Base-by-base conservation (phyloP, 208 protist genomes). In the Acanthamoeba divionensis region DNA sequence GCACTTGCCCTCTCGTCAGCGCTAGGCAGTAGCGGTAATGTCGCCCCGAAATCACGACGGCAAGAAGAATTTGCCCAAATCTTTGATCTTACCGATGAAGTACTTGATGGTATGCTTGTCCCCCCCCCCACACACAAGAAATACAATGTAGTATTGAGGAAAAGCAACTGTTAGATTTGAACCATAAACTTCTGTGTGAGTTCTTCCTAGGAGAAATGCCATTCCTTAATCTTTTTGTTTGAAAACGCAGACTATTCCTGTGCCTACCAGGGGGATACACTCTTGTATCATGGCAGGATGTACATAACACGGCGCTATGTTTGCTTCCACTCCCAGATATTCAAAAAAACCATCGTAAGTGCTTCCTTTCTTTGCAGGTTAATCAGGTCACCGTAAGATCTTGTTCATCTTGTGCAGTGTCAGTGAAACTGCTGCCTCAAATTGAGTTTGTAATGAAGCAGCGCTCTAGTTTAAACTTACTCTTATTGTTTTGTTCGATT, bases 241-340 rank as follows among this genome's bases (percentile, higher is more conserved):
- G 52, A 15, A 29, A 12, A 71, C 18, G 36, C 52, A 85, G 75
- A 85, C 26, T 85, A 21, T 36, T 85, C 75, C 10, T 85, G 75
- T 36, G 75, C 75, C 24, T 85, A 85, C 26, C 44, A 85, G 29
- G 65, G 52, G 13, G 75, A 85, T 18, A 63, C 41, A n/a, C 26
- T 85, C 50, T 31, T 85, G 41, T 85, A 85, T 38, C 75, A 85
- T 63, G 75, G 75, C 48, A 26, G 75, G 12, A 85, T 85, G 75
- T 85, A 85, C 29, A 54, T 85, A 33, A 38, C 75, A n/a, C 44
- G 52, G 13, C 57, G 65, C 75, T 85, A 65, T 38, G 75, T 63
- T 18, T 85, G 75, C 75, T 85, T 85, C 44, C 75, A 85, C 52
- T 85, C 75, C 4, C 75, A 85, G 75, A 85, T 85, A 6, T 85